Base-by-base conservation (phyloP, 345 rosid genomes). In the Viola odorata region DNA sequence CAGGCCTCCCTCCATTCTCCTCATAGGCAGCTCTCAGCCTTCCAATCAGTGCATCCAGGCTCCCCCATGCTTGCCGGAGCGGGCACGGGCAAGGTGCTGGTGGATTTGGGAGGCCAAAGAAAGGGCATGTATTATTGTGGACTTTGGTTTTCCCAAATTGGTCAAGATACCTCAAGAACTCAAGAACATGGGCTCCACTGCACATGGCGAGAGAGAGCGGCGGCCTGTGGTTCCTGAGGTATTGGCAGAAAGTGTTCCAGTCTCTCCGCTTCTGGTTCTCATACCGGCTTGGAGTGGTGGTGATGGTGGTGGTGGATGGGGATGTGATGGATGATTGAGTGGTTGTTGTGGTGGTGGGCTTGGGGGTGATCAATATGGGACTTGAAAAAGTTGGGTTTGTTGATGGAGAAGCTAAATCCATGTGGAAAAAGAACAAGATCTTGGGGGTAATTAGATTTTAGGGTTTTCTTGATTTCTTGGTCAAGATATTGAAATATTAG, bases 31-130 rank as follows among this genome's bases (percentile, higher is more conserved):
- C 96, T n/a, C 98, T 71, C 41, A 91, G 95, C 41, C 98, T 86
- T 8, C 96, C 98, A 39, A 91, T 89, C 68, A 91, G 92, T n/a
- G 98, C 95, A 39, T 89, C 98, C 0, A 91, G 90, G 81, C 98
- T 91, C 55, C 98, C 98, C 98, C 98, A 91, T 3, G 98, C 98
- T 61, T 91, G 98, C 3, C 86, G 80, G 57, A 91, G 87, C 9
- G 96, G 98, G 62, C 98, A 91, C 7, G 90, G 88, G 61, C 98
- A 91, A 7, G 95, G 95, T 3, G 90, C 85, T 0, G 98, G 98
- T 37, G 98, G 98, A 73, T 84, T 85, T 0, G 96, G 85, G 6
- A 85, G 67, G 16, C 98, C 98, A 51, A 89, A 91, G 80, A 86
- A 91, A 15, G 95, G 92, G 71, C 98, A 90, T 14, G 72, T 69